Base-by-base conservation (phyloP, 2,329 filamentous ascomycete species). In the Delphinella strobiligena region DNA sequence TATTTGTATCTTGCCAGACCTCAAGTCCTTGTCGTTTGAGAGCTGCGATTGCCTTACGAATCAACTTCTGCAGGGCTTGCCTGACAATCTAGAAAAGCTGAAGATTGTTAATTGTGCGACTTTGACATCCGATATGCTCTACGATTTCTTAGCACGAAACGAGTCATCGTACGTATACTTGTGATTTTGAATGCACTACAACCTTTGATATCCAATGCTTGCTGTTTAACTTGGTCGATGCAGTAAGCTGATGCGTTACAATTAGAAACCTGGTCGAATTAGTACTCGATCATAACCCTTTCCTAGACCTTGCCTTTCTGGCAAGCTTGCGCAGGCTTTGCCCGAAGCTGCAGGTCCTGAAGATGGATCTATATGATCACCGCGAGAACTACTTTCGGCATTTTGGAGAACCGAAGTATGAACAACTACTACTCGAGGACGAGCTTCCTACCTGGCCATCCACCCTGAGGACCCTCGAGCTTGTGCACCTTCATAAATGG, bases 91-190 rank as follows among this genome's bases (percentile, higher is more conserved):
- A 15, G 62, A 70, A 34, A 73, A 74, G 34, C 67, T 96, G 3
- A 80, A 80, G 47, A 65, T 95, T 12, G 75, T 78, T 47, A 89
- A 91, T 50, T 95, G 87, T 53, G 79, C 80, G 61, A 75, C 82
- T 45, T 61, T 94, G 8, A 76, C 69, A 4, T 80, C 84, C 1
- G 69, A 77, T 3, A 71, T 78, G 43, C 61, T 95, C 16, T 63
- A 68, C 18, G 55, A 60, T 0, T 94, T 82, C 51, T 67, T 95
- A 31, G 54, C 66, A 4, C 72, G 72, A 1, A 77, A 84, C 50
- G 88, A 87, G 0, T 60, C 38, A n/a, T 41, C 41, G 33, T 41
- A 41, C 9, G 39, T 37, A 17, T 4, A 4, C 8, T 29, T n/a
- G n/a, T 29, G n/a, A n/a, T n/a, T n/a, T n/a, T n/a, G n/a, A n/a